A percentile compares a stretch with the other conserved stretches of the same genome.
phyloP scores from a whole-genome alignment of 2,329 filamentous ascomycete species.

The Ophiostoma australiae region DNA sequence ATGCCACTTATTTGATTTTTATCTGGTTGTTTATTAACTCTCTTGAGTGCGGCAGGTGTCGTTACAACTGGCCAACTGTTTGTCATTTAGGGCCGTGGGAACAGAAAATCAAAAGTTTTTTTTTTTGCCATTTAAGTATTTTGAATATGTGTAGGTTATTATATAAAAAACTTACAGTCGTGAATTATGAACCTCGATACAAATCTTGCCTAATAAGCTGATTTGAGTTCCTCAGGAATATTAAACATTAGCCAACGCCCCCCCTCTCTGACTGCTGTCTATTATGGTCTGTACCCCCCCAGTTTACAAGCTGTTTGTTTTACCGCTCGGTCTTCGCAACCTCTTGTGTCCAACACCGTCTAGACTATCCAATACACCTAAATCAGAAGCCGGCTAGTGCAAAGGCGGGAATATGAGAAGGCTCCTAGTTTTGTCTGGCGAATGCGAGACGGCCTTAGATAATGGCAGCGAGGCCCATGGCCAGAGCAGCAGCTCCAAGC shows the following conservation, averaged over 20 bases:
- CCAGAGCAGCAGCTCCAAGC: constrained; percentile 21
- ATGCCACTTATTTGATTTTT: not conserved
- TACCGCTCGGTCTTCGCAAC: too few relatives aligned
- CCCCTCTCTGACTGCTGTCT: not conserved
- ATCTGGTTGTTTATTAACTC: not conserved
- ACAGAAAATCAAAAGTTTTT: constrained; percentile 13
- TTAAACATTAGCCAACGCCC: not conserved
- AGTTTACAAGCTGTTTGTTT: too few relatives aligned
- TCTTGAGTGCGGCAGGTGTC: not conserved
- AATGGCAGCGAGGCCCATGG: constrained; percentile 22
- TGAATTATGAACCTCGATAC: not conserved
- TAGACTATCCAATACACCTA: not conserved
- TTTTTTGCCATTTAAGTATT: not conserved
- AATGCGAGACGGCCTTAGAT: constrained; percentile 31
- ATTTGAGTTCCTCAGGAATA: not conserved
- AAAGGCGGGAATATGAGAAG: not conserved
- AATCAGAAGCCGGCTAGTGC: not conserved
- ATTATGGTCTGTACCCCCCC: not conserved
- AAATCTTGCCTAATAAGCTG: not conserved
- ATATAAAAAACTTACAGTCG: not conserved
- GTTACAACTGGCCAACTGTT: not conserved
- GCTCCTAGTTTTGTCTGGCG: not conserved
- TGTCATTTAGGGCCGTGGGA: not conserved
- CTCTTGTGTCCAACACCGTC: too few relatives aligned
- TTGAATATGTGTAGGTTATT: not conserved